These are phyloP conservation scores for Mrakiaceae sp. DNA, from an alignment of 1,284 basidiomycete species.

Conservation along the genomic window DNA sequence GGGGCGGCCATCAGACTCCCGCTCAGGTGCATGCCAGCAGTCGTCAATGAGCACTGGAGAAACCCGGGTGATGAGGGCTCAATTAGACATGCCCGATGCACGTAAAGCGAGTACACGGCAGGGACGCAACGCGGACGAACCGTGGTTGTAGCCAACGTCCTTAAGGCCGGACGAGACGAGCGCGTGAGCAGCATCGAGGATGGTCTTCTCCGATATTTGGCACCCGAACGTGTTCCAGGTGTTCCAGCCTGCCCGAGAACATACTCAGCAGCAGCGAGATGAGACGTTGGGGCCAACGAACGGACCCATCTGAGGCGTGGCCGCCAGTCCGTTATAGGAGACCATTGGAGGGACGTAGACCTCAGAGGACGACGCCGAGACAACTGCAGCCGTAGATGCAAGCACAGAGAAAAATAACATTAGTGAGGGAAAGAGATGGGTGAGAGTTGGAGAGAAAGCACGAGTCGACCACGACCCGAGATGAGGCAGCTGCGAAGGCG, in stretches of 20 bases:
- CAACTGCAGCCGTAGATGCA: too few relatives aligned
- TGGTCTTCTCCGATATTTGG: slow-evolving; percentile 26
- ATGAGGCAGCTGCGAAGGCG: too few relatives aligned
- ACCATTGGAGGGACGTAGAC: not conserved
- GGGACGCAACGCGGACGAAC: too few relatives aligned
- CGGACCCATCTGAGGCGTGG: not conserved
- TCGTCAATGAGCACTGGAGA: slow-evolving; percentile 29
- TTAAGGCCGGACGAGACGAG: slow-evolving; percentile 24
- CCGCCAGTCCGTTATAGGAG: slow-evolving; percentile 17
- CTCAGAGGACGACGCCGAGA: too few relatives aligned
- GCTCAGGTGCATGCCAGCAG: slow-evolving; percentile 33
- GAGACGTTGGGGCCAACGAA: not conserved
- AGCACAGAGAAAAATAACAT: too few relatives aligned
- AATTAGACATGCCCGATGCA: not conserved
- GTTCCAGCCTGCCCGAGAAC: slow-evolving; percentile 13
- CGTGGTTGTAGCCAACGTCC: slow-evolving; percentile 21
- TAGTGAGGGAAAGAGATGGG: too few relatives aligned
- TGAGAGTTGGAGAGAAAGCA: too few relatives aligned
- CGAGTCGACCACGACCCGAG: too few relatives aligned
- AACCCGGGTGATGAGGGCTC: not conserved
- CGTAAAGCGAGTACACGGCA: not conserved
- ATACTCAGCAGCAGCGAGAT: not conserved
- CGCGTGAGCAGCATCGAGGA: slow-evolving; percentile 22
- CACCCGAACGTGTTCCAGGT: slow-evolving; percentile 24
- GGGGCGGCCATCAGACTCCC: slow-evolving; percentile 24